Evolutionary conservation across 495 filamentous ascomycete species (phyloP).

Genomic region (Xylaria cubensis): DNA sequence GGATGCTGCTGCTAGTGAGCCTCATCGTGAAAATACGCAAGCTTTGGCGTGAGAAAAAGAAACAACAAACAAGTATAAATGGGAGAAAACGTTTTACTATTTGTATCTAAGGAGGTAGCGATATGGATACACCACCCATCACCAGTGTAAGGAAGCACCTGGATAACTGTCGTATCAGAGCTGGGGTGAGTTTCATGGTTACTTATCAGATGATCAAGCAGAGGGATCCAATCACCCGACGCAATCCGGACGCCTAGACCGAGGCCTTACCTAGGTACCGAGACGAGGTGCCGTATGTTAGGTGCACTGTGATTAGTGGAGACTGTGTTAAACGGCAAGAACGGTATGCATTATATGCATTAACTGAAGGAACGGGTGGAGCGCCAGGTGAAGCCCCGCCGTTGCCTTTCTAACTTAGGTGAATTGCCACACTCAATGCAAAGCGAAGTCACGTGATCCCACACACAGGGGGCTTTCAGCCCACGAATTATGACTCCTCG

Average conservation of each 20-base stretch:
- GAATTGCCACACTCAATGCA: not conserved
- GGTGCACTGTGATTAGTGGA: not conserved
- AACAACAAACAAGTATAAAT: not conserved
- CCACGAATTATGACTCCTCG: conserved; percentile 20
- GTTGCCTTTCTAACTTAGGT: no score
- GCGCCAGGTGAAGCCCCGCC: no score
- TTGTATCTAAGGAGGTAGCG: not conserved
- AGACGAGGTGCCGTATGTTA: not conserved
- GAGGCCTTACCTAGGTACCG: not conserved
- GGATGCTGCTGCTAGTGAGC: conserved; percentile 31
- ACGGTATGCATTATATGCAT: not conserved
- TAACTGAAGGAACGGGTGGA: not conserved
- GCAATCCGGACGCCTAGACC: not conserved
- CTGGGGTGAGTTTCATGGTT: not conserved
- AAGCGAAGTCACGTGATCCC: conserved; percentile 25
- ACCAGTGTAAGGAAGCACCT: not conserved
- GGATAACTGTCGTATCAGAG: not conserved
- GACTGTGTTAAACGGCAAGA: not conserved
- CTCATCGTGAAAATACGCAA: conserved; percentile 38
- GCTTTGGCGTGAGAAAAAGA: no score
- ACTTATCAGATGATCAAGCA: not conserved
- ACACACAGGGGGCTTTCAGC: conserved; percentile 15
- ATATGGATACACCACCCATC: not conserved
- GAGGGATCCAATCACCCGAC: not conserved
- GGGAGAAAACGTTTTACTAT: not conserved